phyloP scores from a whole-genome alignment of 345 rosid genomes.

The Mercurialis annua region DNA sequence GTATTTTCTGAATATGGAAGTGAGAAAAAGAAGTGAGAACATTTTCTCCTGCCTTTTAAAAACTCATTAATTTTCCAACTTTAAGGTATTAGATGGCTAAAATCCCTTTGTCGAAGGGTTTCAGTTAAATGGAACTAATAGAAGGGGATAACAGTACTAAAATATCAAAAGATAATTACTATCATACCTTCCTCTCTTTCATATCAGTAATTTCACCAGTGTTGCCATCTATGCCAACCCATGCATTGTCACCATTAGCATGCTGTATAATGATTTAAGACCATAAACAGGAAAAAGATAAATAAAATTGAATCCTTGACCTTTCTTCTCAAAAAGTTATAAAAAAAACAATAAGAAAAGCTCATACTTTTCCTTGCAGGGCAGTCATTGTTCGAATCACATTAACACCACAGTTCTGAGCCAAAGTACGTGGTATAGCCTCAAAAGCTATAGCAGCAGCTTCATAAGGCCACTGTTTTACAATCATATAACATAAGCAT shows the following conservation, averaged over 20 bases:
- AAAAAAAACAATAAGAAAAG: background rate
- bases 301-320: background rate
- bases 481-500: slow-evolving; percentile 12
- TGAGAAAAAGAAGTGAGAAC: background rate
- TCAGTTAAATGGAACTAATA: too few relatives aligned
- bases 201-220: slow-evolving; percentile 85
- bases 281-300: background rate
- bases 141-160: background rate
- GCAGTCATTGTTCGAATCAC: slow-evolving; percentile 82
- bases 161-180: background rate
- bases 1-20: background rate
- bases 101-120: background rate
- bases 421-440: slow-evolving; percentile 88
- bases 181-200: slow-evolving; percentile 78
- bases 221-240: slow-evolving; percentile 92
- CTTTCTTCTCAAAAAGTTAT: background rate
- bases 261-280: slow-evolving; percentile 44
- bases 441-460: slow-evolving; percentile 97
- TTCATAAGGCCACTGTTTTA: slow-evolving; percentile 90
- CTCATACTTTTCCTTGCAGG: slow-evolving; percentile 78
- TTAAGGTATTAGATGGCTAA: too few relatives aligned
- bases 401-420: slow-evolving; percentile 80
- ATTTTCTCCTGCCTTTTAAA: too few relatives aligned
- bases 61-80: background rate
- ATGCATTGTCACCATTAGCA: slow-evolving; percentile 96